Base-by-base conservation (phyloP, 176 grass and related monocot species). In the Poa pratensis region DNA sequence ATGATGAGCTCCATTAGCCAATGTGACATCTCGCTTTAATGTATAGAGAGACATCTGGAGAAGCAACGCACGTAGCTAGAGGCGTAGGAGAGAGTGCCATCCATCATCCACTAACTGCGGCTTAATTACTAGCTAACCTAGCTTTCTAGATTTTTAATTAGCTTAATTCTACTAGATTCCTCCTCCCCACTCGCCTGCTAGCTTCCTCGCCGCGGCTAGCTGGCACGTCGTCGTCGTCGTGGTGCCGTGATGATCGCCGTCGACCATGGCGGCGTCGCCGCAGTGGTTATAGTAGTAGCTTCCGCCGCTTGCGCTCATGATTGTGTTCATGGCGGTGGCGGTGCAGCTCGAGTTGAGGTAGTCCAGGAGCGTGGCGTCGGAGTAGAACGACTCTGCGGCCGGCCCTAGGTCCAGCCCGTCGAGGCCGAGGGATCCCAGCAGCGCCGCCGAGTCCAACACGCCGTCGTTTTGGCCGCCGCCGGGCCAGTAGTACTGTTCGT, bases 141-240 rank as follows among this genome's bases (percentile, higher is more conserved):
- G 23, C 28, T 55, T 51, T 20, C 27, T 58, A 55, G 69, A 34
- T 8, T 75, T 73, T 77, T 16, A 50, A 50, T 69, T 3, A 19
- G 30, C 6, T 68, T 68, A 20, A 46, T 86, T 81, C 90, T 94
- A 92, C 90, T 94, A 92, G 87, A 94, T 88, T 83, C 94, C 92
- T 82, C 87, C 92, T 82, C 83, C 87, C 92, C 94, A 94, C 73
- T 94, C 87, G 12, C 89, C 78, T 10, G 45, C 45, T 57, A 92
- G 75, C 85, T 92, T 97, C 42, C 76, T 92, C 46, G 75, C 85
- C 79, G 83, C 48, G 26, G 14, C 62, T 16, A 17, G 27, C 27
- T 96, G 85, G 84, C 82, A 90, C 46, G 91, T 85, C 46, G 57
- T 20, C 46, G 68, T 75, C 89, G 87, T 90, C 43, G 86, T 53